Evolutionary conservation across 805 yeast species (phyloP), one percentile per base, ranked within the genome.

Genomic region (Debaryomyces tyrocola): DNA sequence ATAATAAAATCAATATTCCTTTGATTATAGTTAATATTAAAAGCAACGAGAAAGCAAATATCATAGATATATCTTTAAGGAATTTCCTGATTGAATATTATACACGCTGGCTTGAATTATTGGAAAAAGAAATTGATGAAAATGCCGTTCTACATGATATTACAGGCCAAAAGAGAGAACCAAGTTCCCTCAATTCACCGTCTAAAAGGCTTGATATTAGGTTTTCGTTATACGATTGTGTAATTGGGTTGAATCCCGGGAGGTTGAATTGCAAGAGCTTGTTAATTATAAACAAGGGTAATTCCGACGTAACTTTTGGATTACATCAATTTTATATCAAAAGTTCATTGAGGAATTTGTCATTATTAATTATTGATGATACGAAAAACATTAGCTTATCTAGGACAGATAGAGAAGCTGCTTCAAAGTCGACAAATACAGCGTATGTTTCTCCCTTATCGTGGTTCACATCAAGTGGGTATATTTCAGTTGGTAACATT

Each of bases 361-460:
- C 77, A 0, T 42, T 86, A 3, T 62, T 84, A 9, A 60, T 90
- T 29, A 81, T 87, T 40, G 96, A 90, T 65, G 94, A 89, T 47
- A 38, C 50, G 3, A 47, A 50, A 8, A 49, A 54, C 37, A 15
- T 58, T 6, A 43, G 40, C 9, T 17, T 17, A 2, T 11, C 28
- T 12, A 14, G 18, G 20, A 37, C 11, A 11, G n/a, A 20, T 37
- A 20, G 21, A 6, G 14, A 20, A 28, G 18, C n/a, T 6, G 44
- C 41, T 20, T 27, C 46, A 11, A 45, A 35, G 21, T 20, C 38
- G 5, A 24, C 29, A n/a, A 11, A 20, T 8, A 38, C 51, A 7
- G 33, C 47, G 2, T 56, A 52, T 34, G 36, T 43, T 11, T 66
- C 79, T 0, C 74, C 75, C 40, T 50, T 66, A 1, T 58, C 76